Base-by-base conservation (phyloP, 202 grass and related monocot genomes). In the Schoenoplectus triqueter region DNA sequence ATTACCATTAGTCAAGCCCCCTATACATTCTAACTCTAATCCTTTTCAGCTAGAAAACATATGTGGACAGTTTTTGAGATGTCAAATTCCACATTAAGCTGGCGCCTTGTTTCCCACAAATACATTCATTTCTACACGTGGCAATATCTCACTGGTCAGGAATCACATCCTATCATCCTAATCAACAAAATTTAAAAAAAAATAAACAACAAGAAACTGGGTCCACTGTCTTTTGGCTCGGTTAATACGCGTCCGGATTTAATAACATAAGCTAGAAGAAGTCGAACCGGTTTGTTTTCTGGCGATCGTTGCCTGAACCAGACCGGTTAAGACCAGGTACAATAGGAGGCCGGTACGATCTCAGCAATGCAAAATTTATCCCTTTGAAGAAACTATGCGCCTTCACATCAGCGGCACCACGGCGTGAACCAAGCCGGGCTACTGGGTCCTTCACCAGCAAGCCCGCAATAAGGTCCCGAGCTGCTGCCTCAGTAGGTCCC, bases 371-470 rank as follows among this genome's bases (percentile, higher is more conserved):
- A 47, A 98, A 83, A 86, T 98, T 98, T 17, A 95, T 79, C 52
- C 91, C 88, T 80, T 89, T 95, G 88, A 98, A 98, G 91, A 98
- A 98, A 42, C 44, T 68, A 88, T 98, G 91, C 18, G 89, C 80
- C 85, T 92, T 98, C 2, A 98, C 87, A 82, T 98, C 91, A 0
- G 92, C 88, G 0, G 95, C 91, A 20, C 95, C 95, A 69, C 95
- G 89, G 61, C 50, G 80, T 0, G 87, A 92, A 2, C 95, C 95
- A 7, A 98, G 85, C 0, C 95, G 62, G 31, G 89, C 3, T 68
- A 49, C 11, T 0, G 95, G 91, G 88, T 98, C 95, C 88, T 95
- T 98, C 81, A 81, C 62, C 55, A 98, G 89, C 48, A 98, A 89
- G 17, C 88, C 76, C 31, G 88, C 10, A 70, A 98, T 98, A 19